Percentiles rank a stretch among this genome's conserved stretches.
Evolutionary conservation across 148 eudicot species (phyloP).

Genomic region (Rhododendron henanense): DNA sequence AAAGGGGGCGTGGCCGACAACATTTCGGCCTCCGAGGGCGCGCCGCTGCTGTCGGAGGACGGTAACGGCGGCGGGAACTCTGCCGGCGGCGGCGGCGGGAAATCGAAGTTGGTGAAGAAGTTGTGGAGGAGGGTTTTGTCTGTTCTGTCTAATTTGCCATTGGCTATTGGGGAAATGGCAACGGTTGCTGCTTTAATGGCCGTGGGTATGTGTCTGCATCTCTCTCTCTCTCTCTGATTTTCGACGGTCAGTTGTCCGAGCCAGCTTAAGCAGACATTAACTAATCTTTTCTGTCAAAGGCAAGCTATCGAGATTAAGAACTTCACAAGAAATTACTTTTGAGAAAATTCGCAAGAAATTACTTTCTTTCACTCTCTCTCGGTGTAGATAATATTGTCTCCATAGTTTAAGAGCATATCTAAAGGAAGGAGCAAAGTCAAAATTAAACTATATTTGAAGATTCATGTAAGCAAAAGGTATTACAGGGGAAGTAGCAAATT

Average conservation of each 20-base stretch:
- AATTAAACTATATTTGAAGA: no score
- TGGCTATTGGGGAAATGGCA: slow-evolving; percentile 90
- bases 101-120: slow-evolving; percentile 39
- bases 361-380: no score
- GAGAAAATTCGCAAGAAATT: no score
- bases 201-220: slow-evolving; percentile 40
- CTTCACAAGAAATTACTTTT: no score
- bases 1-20: slow-evolving; percentile 33
- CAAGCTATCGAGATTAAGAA: no score
- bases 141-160: slow-evolving; percentile 72
- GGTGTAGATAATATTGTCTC: no score
- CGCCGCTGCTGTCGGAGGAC: slow-evolving; percentile 55
- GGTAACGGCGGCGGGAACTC: slow-evolving; percentile 11
- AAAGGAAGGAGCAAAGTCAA: neutral
- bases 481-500: no score
- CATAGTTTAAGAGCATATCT: no score
- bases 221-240: neutral
- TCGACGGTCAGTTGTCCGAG: no score
- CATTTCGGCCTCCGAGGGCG: slow-evolving; percentile 43
- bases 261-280: no score
- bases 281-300: no score
- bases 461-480: no score
- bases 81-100: slow-evolving; percentile 6
- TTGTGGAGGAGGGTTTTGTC: slow-evolving; percentile 56
- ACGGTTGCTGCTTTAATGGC: slow-evolving; percentile 84